Conservation (phyloP, 2,329 filamentous ascomycete genomes). For the Gaeumannomyces sp. region DNA sequence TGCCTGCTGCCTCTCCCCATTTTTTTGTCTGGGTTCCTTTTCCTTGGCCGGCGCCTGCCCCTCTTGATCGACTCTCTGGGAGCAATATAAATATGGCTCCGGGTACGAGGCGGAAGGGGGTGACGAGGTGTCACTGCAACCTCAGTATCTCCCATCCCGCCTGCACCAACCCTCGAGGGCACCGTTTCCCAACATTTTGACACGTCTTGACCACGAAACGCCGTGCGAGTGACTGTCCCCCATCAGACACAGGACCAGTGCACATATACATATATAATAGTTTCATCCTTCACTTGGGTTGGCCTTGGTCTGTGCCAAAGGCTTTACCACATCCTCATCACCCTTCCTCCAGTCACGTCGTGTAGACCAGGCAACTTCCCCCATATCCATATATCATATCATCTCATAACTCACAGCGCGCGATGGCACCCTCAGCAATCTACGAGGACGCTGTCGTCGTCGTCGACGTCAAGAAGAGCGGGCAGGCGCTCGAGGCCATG, state of each 20-base stretch:
- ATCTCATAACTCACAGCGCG: conserved; percentile 4
- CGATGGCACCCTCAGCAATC: conserved; percentile 25
- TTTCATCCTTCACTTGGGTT: background rate
- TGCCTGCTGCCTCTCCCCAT: background rate
- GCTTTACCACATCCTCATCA: background rate
- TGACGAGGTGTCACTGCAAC: background rate
- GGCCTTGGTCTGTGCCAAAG: background rate
- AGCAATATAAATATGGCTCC: background rate
- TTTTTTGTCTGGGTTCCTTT: no score
- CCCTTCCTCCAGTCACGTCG: background rate
- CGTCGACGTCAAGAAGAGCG: conserved; percentile 15
- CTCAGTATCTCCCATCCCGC: background rate
- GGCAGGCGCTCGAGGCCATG: conserved; percentile 26
- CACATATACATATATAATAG: background rate
- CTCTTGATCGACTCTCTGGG: background rate
- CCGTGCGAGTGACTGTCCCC: background rate
- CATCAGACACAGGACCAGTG: background rate
- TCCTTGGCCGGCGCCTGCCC: background rate
- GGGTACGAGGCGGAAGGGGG: background rate
- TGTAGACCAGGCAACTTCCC: background rate
- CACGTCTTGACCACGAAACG: background rate
- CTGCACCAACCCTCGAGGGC: background rate
- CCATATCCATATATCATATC: background rate
- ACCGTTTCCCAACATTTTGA: no score
- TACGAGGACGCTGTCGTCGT: conserved; percentile 10